Evolutionary conservation across 371 early-diverging fungal genomes (phyloP).

Genomic region (Lichtheimia corymbifera): DNA sequence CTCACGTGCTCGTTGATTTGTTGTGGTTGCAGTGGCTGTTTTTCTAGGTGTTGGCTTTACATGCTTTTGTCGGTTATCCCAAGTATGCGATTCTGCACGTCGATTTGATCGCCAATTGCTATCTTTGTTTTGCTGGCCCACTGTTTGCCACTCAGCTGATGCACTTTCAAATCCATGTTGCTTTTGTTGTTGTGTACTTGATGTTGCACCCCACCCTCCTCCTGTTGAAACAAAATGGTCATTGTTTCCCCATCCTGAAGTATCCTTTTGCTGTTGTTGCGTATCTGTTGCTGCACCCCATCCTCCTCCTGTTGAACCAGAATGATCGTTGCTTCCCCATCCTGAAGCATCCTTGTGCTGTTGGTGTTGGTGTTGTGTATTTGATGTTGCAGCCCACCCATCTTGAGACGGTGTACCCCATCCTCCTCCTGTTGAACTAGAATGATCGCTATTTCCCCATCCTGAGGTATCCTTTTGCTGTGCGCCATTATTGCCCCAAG

Average conservation of each 20-base stretch:
- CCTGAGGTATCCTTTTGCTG: background rate
- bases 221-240: background rate
- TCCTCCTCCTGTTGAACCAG: background rate
- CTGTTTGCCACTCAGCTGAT: background rate
- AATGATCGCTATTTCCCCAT: background rate
- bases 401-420: no score
- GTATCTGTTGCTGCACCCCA: background rate
- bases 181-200: background rate
- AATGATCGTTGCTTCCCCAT: background rate
- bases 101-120: background rate
- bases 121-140: background rate
- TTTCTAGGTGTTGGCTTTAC: background rate
- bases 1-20: background rate
- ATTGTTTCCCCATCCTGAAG: no score
- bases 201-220: background rate
- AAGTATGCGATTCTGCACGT: background rate
- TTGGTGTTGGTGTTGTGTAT: no score
- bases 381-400: background rate
- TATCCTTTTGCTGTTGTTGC: background rate
- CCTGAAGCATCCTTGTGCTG: background rate
- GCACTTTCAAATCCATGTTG: background rate
- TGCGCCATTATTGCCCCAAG: slow-evolving; percentile 15
- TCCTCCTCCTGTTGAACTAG: background rate
- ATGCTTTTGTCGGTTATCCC: background rate
- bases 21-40: background rate